phyloP scores from a whole-genome alignment of 257 asterid genomes.

The Capsicum chinense region DNA sequence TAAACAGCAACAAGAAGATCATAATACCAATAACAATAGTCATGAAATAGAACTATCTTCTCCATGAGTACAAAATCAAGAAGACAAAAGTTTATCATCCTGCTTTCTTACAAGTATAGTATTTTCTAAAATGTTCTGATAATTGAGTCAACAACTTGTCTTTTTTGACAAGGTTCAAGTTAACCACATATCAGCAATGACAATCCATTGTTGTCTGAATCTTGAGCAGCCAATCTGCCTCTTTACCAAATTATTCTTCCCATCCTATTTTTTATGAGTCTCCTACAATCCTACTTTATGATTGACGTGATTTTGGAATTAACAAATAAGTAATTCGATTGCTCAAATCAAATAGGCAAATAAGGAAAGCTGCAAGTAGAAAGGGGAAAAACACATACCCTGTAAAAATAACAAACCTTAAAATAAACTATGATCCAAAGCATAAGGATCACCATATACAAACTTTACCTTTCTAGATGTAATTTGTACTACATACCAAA shows the following conservation, averaged over 20 bases:
- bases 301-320: neutral
- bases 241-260: neutral
- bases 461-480: too few species aligned
- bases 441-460: too few species aligned
- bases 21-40: neutral
- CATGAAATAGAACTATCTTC: conserved; percentile 21
- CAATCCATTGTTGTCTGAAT: neutral
- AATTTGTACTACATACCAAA: too few species aligned
- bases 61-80: conserved; percentile 17
- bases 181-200: neutral
- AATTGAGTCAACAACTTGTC: neutral
- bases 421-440: too few species aligned
- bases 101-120: neutral
- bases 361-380: too few species aligned
- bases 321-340: too few species aligned
- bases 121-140: neutral
- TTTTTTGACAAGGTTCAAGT: neutral
- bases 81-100: neutral
- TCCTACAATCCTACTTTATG: neutral
- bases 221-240: neutral
- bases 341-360: too few species aligned
- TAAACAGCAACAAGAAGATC: neutral
- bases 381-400: too few species aligned
- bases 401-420: too few species aligned
- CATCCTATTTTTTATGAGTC: neutral